Conservation (phyloP, 2,329 filamentous ascomycete species). For the Alternaria sp. region DNA sequence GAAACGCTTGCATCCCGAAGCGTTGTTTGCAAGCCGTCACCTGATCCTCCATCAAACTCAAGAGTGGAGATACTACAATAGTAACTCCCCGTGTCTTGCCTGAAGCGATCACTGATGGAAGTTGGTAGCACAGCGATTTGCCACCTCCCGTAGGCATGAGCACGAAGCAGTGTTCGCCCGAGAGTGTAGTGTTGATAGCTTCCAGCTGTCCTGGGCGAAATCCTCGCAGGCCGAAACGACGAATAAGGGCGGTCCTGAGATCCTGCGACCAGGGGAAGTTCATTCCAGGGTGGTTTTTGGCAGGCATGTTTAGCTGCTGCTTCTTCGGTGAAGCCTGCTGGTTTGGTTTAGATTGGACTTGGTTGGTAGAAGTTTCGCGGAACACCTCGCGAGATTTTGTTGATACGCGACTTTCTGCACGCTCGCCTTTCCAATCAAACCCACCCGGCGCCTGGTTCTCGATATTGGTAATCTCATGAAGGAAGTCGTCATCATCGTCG, state of each 20-base stretch:
- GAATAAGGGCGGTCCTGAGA: constrained; percentile 80
- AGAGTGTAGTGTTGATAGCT: constrained; percentile 92
- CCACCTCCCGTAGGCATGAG: constrained; percentile 98
- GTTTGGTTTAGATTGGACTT: constrained; percentile 24
- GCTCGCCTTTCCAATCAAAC: constrained; percentile 44
- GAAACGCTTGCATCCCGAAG: constrained; percentile 78
- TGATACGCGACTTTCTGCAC: constrained; percentile 23
- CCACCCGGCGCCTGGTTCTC: constrained; percentile 48
- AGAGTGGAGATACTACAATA: constrained; percentile 90
- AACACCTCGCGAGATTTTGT: constrained; percentile 37
- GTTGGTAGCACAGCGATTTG: constrained; percentile 95
- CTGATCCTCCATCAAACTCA: constrained; percentile 98
- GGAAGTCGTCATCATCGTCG: constrained; percentile 45
- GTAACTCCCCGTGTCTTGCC: constrained; percentile 88
- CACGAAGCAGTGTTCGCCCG: constrained; percentile 89
- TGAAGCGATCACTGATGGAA: constrained; percentile 83
- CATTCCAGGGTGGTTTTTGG: constrained; percentile 54
- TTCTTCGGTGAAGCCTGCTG: constrained; percentile 41
- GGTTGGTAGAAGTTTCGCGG: constrained; percentile 42
- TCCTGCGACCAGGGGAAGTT: constrained; percentile 80
- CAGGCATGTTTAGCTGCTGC: constrained; percentile 33
- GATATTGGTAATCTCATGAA: constrained; percentile 55
- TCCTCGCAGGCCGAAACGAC: constrained; percentile 82
- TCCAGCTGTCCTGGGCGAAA: constrained; percentile 94
- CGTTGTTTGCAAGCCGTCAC: constrained; percentile 76